Base-by-base conservation (phyloP, 2,329 filamentous ascomycete genomes). In the Mycosphaerella sp. region DNA sequence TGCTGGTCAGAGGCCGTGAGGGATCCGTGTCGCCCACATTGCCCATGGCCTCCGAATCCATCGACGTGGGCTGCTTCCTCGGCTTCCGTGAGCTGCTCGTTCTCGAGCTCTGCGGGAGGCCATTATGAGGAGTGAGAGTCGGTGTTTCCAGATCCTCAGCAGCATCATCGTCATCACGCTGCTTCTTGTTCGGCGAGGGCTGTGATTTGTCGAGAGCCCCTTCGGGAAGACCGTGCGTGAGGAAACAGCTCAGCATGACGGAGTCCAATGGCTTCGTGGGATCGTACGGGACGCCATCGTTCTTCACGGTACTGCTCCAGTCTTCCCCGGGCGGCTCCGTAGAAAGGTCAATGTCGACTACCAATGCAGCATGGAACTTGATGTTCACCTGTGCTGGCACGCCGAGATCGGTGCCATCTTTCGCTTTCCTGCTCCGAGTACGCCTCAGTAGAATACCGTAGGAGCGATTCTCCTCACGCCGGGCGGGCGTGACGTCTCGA, bases 101-200 rank as follows among this genome's bases (percentile, higher is more conserved):
- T 17, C 21, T 26, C 11, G 48, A 26, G 6, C 8, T 41, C 21
- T 9, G 46, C 26, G n/a, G 12, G 12, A 23, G 32, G 38, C 36
- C 46, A 42, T 12, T 21, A 42, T 12, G 31, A 11, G 40, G 46
- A 38, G 36, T 49, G 21, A 21, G 36, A 49, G 34, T 31, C 8
- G 40, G 48, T 9, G 14, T 34, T 21, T 9, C 12, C 66, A 79
- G 4, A 76, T 74, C 57, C 72, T 83, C 12, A 73, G 79, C 54
- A 64, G 81, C 38, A 76, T 26, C 36, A 21, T 29, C 17, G 11
- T 34, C 32, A 21, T 17, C 21, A 38, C 48, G 8, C 48, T 38
- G 26, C 48, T 50, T 50, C 34, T 47, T 58, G n/a, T 29, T 44
- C 32, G 36, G 9, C 10, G 50, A 29, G 5, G 40, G 34, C 11